phyloP scores from a whole-genome alignment of 129 eudicot genomes.

The Centella asiatica region DNA sequence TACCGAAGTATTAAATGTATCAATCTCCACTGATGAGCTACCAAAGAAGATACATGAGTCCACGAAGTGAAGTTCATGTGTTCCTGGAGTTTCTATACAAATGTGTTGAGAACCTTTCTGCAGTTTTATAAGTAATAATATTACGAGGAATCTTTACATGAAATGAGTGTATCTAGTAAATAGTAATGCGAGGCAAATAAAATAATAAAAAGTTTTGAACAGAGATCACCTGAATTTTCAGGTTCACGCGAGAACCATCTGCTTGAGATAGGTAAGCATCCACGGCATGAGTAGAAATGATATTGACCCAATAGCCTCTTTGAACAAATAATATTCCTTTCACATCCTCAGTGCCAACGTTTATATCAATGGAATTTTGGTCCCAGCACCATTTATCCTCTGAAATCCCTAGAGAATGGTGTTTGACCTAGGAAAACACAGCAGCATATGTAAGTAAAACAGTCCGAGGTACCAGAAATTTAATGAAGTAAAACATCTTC shows the following conservation, averaged over 20 bases:
- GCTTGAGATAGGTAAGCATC: conserved; percentile 67
- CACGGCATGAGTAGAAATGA: conserved; percentile 78
- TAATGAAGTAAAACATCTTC: background rate
- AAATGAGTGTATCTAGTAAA: background rate
- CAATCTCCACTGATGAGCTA: conserved; percentile 51
- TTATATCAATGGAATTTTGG: conserved; percentile 41
- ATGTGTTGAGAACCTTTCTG: conserved; percentile 82
- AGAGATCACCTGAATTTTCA: conserved; percentile 68
- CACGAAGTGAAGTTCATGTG: conserved; percentile 79
- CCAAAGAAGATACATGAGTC: conserved; percentile 88
- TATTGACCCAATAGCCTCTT: conserved; percentile 80
- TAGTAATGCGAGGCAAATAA: background rate
- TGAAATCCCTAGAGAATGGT: conserved; percentile 28
- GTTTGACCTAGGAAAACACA: conserved; percentile 50
- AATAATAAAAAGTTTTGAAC: background rate
- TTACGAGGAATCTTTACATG: background rate
- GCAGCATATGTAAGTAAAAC: background rate
- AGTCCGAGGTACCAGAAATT: background rate
- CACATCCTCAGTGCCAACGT: conserved; percentile 70
- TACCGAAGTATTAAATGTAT: conserved; percentile 58
- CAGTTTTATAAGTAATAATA: conserved; percentile 15
- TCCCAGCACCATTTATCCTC: conserved; percentile 99
- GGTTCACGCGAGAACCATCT: conserved; percentile 51
- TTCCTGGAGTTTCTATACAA: conserved; percentile 81
- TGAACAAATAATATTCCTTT: conserved; percentile 58